phyloP scores from a whole-genome alignment of 2,329 filamentous ascomycete species.

The Zymoseptoria pseudotritici region DNA sequence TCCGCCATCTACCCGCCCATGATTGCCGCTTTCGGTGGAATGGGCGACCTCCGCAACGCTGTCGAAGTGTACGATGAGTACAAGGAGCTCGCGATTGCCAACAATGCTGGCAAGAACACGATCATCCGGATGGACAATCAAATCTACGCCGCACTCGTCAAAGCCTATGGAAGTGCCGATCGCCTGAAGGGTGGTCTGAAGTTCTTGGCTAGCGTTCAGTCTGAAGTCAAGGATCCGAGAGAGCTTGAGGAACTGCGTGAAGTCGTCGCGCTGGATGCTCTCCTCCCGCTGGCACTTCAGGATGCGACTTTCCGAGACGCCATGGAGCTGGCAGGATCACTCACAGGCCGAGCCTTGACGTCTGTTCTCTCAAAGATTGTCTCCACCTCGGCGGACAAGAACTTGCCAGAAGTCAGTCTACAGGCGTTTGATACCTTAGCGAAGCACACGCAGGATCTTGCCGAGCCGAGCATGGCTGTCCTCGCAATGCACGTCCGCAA shows the following conservation, averaged over 20 bases:
- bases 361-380: conserved; percentile 66
- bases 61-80: conserved; percentile 96
- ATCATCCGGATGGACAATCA: conserved; percentile 69
- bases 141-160: conserved; percentile 86
- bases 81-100: conserved; percentile 74
- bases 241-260: conserved; percentile 51
- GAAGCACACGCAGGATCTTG: conserved; percentile 41
- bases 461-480: conserved; percentile 64
- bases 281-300: conserved; percentile 70
- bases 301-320: conserved; percentile 65
- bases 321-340: conserved; percentile 59
- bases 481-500: conserved; percentile 78
- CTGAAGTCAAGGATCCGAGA: conserved; percentile 42
- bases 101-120: conserved; percentile 65
- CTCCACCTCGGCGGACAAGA: conserved; percentile 70
- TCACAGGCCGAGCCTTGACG: conserved; percentile 52
- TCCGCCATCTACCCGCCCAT: conserved; percentile 82
- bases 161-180: conserved; percentile 76
- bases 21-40: conserved; percentile 85
- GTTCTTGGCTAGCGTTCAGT: conserved; percentile 74
- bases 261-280: conserved; percentile 62
- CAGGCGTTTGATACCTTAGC: conserved; percentile 46
- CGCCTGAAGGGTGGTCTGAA: conserved; percentile 73
- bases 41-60: conserved; percentile 75
- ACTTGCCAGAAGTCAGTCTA: conserved; percentile 60